phyloP scores from a whole-genome alignment of 805 yeast species.

The Myxozyma nipponensis region DNA sequence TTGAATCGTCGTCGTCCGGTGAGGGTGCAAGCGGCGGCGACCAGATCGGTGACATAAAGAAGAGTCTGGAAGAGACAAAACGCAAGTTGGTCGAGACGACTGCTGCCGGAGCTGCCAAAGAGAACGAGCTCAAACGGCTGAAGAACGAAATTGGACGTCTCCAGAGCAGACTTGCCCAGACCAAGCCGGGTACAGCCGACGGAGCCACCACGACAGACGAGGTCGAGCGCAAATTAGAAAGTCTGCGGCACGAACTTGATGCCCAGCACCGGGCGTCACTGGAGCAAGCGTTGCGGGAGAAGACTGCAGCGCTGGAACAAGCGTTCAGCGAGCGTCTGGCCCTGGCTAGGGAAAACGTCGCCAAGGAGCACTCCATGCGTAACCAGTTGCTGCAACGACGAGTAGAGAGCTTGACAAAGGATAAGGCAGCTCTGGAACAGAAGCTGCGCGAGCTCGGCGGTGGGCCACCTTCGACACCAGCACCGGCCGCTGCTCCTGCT shows the following conservation, averaged over 20 bases:
- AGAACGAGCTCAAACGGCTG: not conserved
- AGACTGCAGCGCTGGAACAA: constrained; percentile 40
- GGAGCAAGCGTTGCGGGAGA: constrained; percentile 13
- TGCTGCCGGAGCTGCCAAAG: not conserved
- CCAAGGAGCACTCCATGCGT: constrained; percentile 57
- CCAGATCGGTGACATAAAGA: constrained; percentile 14
- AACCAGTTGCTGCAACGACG: constrained; percentile 52
- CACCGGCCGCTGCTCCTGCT: not conserved
- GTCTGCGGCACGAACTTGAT: constrained; percentile 29
- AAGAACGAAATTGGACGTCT: not conserved
- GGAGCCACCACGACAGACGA: constrained; percentile 33
- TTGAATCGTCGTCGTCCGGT: constrained; percentile 8
- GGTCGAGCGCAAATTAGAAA: constrained; percentile 28
- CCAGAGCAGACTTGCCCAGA: constrained; percentile 5
- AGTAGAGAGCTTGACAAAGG: constrained; percentile 49
- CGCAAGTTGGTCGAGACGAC: constrained; percentile 9
- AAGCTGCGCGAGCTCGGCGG: constrained; percentile 28
- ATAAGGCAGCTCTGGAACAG: constrained; percentile 29
- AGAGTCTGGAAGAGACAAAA: constrained; percentile 11
- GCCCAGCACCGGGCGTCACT: constrained; percentile 33
- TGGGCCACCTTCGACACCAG: not conserved
- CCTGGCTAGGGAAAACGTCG: constrained; percentile 48
- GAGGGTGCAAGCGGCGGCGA: constrained; percentile 2
- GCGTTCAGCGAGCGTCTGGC: constrained; percentile 43
- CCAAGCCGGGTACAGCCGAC: constrained; percentile 33